These are phyloP conservation scores for Phytopythium cucurbitacearum DNA, from an alignment of 352 stramenopile genomes.

Conservation along the genomic window DNA sequence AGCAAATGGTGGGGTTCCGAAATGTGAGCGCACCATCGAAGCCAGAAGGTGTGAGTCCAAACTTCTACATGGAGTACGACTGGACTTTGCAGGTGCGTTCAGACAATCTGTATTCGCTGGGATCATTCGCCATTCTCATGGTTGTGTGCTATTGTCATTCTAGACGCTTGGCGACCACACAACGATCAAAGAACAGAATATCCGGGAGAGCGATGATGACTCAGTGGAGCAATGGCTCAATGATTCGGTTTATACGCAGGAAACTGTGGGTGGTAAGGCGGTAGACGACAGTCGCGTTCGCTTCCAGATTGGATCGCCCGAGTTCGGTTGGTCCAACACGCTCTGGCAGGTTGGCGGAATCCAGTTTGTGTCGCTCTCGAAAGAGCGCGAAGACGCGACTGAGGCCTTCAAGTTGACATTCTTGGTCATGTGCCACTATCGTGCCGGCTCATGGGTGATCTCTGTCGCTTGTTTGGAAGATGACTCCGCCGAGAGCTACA, in stretches of 20 bases:
- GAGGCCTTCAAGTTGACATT: slow-evolving; percentile 31
- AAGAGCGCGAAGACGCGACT: slow-evolving; percentile 6
- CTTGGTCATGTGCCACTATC: slow-evolving; percentile 62
- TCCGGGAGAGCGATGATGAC: slow-evolving; percentile 3
- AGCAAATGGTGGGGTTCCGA: slow-evolving; percentile 40
- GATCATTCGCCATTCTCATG: slow-evolving; percentile 1
- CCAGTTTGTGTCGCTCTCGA: slow-evolving; percentile 69
- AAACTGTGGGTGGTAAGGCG: slow-evolving; percentile 1
- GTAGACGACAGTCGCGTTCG: slow-evolving; percentile 22
- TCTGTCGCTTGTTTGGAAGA: slow-evolving; percentile 65
- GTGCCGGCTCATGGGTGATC: slow-evolving; percentile 68
- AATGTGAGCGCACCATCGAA: slow-evolving; percentile 37
- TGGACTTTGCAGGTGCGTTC: slow-evolving; percentile 43
- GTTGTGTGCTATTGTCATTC: slow-evolving; percentile 13
- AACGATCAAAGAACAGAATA: neutral
- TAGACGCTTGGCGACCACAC: neutral
- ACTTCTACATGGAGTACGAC: slow-evolving; percentile 74
- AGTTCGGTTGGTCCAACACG: slow-evolving; percentile 70
- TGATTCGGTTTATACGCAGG: slow-evolving; percentile 11
- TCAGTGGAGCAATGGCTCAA: slow-evolving; percentile 33
- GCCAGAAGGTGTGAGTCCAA: slow-evolving; percentile 44
- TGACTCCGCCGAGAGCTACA: slow-evolving; percentile 15
- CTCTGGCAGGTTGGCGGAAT: slow-evolving; percentile 81
- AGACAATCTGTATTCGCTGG: neutral
- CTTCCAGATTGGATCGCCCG: slow-evolving; percentile 63